Percentiles rank a stretch among this genome's conserved stretches.
Evolutionary conservation across 306 rosid genomes (phyloP).

Genomic region (Vigna unguiculata): DNA sequence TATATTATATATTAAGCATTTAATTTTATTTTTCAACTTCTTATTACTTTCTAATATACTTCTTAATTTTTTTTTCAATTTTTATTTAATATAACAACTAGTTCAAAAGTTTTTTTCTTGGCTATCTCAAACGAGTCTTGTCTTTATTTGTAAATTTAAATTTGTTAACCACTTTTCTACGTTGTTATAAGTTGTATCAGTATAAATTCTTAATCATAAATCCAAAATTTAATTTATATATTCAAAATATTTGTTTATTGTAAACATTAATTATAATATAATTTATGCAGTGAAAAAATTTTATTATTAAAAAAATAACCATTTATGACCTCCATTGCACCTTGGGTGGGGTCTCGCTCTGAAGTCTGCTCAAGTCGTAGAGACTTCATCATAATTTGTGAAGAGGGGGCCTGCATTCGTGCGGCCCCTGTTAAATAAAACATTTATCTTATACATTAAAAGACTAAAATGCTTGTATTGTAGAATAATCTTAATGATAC

Average conservation of each 20-base stretch:
- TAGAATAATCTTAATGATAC: constrained; percentile 16
- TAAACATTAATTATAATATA: background rate
- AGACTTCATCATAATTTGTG: too few relatives aligned
- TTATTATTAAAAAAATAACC: background rate
- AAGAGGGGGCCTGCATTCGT: too few relatives aligned
- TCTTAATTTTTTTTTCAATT: background rate
- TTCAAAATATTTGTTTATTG: background rate
- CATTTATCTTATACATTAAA: background rate
- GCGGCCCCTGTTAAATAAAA: background rate
- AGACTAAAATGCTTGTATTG: background rate
- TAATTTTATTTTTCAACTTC: background rate
- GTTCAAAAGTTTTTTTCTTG: background rate
- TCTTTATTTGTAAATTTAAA: background rate
- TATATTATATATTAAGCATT: background rate
- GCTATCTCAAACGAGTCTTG: background rate
- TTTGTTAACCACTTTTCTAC: too few relatives aligned
- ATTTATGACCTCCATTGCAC: too few relatives aligned
- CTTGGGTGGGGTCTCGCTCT: too few relatives aligned
- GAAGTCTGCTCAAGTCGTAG: too few relatives aligned
- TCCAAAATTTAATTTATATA: background rate
- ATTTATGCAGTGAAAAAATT: background rate
- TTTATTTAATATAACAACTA: background rate
- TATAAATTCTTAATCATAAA: background rate
- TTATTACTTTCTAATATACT: background rate
- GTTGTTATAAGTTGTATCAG: background rate